Evolutionary conservation across 75 land plant species (phyloP).

Genomic region (Gnetum montanum): DNA sequence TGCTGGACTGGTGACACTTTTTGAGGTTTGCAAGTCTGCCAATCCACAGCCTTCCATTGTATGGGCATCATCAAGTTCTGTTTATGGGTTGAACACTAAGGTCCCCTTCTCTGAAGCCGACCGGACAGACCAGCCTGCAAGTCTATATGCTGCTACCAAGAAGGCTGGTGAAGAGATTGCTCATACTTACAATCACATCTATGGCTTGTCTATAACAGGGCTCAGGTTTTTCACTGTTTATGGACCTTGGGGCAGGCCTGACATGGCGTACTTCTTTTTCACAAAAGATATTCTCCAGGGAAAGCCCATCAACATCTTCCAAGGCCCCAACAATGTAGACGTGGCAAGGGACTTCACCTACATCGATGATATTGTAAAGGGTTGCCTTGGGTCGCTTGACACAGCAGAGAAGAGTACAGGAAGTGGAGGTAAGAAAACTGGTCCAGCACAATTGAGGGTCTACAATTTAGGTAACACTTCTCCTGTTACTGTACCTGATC

Average conservation of each 20-base stretch:
- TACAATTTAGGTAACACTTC: conserved; percentile 30
- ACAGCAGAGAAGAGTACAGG: conserved; percentile 60
- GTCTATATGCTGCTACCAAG: conserved; percentile 72
- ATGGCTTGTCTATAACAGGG: conserved; percentile 48
- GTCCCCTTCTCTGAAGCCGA: conserved; percentile 66
- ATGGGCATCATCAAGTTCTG: conserved; percentile 67
- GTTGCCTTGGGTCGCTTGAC: conserved; percentile 45
- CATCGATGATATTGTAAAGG: conserved; percentile 58
- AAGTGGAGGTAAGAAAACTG: conserved; percentile 53
- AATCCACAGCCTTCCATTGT: conserved; percentile 74
- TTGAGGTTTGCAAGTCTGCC: conserved; percentile 48
- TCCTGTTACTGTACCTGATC: conserved; percentile 43
- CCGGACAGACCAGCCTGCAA: conserved; percentile 70
- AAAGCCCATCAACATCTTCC: conserved; percentile 35
- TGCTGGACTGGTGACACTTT: conserved; percentile 48
- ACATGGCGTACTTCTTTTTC: conserved; percentile 65
- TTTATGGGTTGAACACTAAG: conserved; percentile 59
- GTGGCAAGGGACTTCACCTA: conserved; percentile 61
- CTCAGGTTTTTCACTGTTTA: conserved; percentile 54
- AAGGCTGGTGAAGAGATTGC: conserved; percentile 35
- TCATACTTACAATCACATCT: conserved; percentile 30
- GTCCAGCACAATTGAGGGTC: conserved; percentile 43
- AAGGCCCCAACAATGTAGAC: conserved; percentile 39
- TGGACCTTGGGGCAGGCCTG: conserved; percentile 66
- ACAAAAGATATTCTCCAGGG: conserved; percentile 50